Evolutionary conservation across 768 basidiomycete species (phyloP), one percentile per base, ranked within the genome.

Genomic region (Macrolepiota albuminosa): DNA sequence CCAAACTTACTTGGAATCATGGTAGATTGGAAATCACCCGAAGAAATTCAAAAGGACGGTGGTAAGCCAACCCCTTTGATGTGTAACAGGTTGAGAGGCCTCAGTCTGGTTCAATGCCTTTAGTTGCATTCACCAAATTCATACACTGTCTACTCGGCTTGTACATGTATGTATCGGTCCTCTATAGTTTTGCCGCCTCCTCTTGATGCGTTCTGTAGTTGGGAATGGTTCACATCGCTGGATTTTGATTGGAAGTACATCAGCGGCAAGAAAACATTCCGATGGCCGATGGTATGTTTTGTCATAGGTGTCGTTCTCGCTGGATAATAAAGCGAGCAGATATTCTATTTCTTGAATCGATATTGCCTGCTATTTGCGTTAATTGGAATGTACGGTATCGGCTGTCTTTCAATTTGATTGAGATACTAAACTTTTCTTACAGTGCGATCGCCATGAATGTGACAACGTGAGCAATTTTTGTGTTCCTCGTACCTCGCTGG

Each of bases 261-360:
- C 63, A 73, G 78, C 13, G 76, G 86, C 46, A 79, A 79, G 71
- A 82, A 80, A 64, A 74, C 65, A 50, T 88, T 88, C 70, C 78
- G 73, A 48, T 88, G 87, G 87, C 87, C 87, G 54, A 71, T 89
- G 83, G 86, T 88, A 67, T 52, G 14, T 55, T 10, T 29, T 52
- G 3, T 61, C 34, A 36, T 26, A 21, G 2, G 16, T 29, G 4
- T 26, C 52, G 14, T 39, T 43, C 26, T 14, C 26, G 34, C 51
- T 63, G 45, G 61, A 14, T 58, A 37, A 62, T 26, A 18, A 40
- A 6, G 6, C 3, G 16, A 7, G 18, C 59, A 88, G 86, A 72
- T 79, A 48, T 87, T 88, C 67, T 89, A 89, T 70, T 89, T 89
- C 70, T 69, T 84, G 49, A 84, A 86, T 63, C 82, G 88, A 54